Evolutionary conservation across 2,329 filamentous ascomycete genomes (phyloP).

Genomic region (Colletotrichum sp.): DNA sequence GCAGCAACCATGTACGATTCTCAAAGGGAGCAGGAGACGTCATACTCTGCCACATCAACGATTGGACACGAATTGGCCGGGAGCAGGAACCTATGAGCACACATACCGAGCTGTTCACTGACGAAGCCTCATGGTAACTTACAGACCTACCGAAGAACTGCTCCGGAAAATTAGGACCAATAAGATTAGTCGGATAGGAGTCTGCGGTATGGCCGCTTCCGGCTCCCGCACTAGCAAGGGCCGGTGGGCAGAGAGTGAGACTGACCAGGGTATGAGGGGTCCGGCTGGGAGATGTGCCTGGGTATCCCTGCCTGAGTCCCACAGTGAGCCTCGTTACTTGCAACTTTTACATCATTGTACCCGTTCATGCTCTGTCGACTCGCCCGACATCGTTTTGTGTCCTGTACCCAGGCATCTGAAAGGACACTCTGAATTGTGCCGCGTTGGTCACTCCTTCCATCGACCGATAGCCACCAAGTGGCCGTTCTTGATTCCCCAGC

Average conservation of each 20-base stretch:
- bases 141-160: neutral
- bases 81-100: neutral
- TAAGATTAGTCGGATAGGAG: neutral
- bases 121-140: neutral
- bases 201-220: neutral
- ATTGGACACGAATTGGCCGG: neutral
- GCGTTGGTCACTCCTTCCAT: neutral
- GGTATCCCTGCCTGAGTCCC: neutral
- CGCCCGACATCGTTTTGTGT: neutral
- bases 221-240: neutral
- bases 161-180: neutral
- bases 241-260: neutral
- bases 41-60: neutral
- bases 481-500: neutral
- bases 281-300: neutral
- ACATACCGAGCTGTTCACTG: neutral
- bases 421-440: neutral
- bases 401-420: neutral
- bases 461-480: neutral
- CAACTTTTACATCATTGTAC: neutral
- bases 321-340: neutral
- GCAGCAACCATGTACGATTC: neutral
- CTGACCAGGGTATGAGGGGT: neutral
- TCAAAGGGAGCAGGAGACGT: neutral
- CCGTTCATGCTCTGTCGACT: neutral